A percentile compares a stretch with the other conserved stretches of the same genome.
These are phyloP conservation scores for Peronospora tabacina DNA, from an alignment of 352 stramenopile species.

Conservation along the genomic window DNA sequence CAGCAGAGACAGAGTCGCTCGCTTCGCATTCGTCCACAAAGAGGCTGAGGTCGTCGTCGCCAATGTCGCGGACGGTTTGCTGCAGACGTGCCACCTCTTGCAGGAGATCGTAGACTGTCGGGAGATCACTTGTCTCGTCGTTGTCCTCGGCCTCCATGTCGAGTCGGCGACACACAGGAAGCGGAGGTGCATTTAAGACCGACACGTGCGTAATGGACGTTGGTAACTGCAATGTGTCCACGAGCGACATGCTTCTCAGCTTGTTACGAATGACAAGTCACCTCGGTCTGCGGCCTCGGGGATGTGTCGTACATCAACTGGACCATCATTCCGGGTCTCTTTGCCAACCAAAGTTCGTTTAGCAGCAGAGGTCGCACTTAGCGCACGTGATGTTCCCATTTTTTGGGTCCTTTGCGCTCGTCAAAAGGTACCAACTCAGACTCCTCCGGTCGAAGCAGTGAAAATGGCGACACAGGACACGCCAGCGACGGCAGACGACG, in stretches of 20 bases:
- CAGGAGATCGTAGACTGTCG: constrained; percentile 51
- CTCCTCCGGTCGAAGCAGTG: too few species aligned
- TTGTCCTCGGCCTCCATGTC: constrained; percentile 23
- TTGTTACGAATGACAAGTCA: not conserved
- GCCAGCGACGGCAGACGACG: not conserved
- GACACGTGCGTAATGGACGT: not conserved
- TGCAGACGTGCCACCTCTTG: constrained; percentile 43
- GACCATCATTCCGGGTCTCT: constrained; percentile 5
- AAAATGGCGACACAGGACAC: constrained; percentile 24
- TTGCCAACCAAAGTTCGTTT: too few species aligned
- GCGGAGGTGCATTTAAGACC: constrained; percentile 9
- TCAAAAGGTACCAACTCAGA: too few species aligned
- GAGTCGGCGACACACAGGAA: constrained; percentile 21
- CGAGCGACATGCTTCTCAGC: not conserved
- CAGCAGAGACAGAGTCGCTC: constrained; percentile 15
- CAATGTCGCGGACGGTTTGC: constrained; percentile 35
- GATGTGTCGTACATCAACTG: constrained; percentile 12
- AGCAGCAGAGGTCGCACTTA: too few species aligned
- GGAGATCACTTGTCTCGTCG: constrained; percentile 26
- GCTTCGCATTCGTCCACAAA: constrained; percentile 26
- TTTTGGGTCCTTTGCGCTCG: too few species aligned
- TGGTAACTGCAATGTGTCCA: constrained; percentile 1
- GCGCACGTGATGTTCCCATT: too few species aligned
- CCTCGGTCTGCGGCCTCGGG: not conserved
- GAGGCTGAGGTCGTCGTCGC: constrained; percentile 26